These are phyloP conservation scores for Ambrosia artemisiifolia DNA, from an alignment of 129 eudicot genomes.

Conservation along the genomic window DNA sequence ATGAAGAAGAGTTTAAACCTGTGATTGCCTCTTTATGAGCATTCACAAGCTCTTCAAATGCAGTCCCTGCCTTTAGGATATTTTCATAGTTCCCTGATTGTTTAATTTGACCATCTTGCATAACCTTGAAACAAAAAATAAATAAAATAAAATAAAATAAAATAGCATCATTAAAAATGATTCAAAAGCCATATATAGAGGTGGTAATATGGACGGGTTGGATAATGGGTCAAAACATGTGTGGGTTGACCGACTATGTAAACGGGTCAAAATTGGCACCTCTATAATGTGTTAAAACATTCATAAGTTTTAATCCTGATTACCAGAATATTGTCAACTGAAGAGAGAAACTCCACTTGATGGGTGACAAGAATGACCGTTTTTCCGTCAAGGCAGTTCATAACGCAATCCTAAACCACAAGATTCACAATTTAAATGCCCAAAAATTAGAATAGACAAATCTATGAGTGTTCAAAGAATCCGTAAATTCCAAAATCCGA, in stretches of 20 bases:
- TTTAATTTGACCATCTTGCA: constrained; percentile 56
- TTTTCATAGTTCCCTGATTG: constrained; percentile 68
- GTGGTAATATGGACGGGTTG: neutral
- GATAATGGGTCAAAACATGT: neutral
- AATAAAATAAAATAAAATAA: neutral
- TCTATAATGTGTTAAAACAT: neutral
- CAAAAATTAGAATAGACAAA: neutral
- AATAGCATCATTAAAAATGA: neutral
- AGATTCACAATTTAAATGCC: neutral
- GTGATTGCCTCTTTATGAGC: constrained; percentile 59
- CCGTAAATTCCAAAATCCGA: neutral
- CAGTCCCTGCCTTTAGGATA: constrained; percentile 54
- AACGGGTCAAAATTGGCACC: neutral
- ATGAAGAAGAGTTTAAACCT: constrained; percentile 35
- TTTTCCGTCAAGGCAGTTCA: constrained; percentile 53
- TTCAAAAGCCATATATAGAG: neutral
- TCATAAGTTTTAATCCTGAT: constrained; percentile 9
- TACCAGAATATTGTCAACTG: constrained; percentile 73
- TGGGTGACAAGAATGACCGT: constrained; percentile 80
- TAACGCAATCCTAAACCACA: constrained; percentile 68
- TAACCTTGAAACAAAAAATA: constrained; percentile 42
- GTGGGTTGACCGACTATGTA: neutral
- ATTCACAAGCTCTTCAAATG: constrained; percentile 65
- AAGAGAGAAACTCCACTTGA: constrained; percentile 77
- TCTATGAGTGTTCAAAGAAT: neutral